Evolutionary conservation across 2,329 filamentous ascomycete genomes (phyloP).

Genomic region (Lomentospora prolificans): DNA sequence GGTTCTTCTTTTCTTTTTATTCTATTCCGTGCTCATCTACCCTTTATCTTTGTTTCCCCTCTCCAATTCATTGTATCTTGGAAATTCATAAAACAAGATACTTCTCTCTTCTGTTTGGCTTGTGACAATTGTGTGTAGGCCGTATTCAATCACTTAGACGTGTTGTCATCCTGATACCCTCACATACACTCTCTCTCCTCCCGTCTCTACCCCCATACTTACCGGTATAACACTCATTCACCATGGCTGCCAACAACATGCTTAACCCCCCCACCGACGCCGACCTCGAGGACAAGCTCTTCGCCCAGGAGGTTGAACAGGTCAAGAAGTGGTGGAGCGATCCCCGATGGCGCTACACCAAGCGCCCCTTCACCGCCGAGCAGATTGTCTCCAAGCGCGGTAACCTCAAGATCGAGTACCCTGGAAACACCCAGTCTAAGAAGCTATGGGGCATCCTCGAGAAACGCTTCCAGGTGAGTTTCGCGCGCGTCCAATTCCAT

Average conservation of each 20-base stretch:
- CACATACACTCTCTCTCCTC: not conserved
- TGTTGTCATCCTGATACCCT: not conserved
- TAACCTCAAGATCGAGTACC: conserved; percentile 81
- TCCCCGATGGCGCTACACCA: conserved; percentile 85
- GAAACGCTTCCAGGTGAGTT: conserved; percentile 67
- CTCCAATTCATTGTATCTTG: not conserved
- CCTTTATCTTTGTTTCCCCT: not conserved
- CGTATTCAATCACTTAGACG: not conserved
- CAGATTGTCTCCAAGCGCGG: conserved; percentile 95
- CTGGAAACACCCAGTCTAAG: conserved; percentile 80
- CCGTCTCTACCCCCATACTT: not conserved
- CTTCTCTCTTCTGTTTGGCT: conserved; percentile 1
- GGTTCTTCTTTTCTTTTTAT: too few species aligned
- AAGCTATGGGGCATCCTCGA: conserved; percentile 93
- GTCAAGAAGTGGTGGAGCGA: conserved; percentile 94
- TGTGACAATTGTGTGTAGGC: not conserved
- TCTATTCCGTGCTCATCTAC: too few species aligned
- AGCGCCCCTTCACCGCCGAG: conserved; percentile 87
- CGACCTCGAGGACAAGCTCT: conserved; percentile 53
- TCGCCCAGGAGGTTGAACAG: conserved; percentile 72
- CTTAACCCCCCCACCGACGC: conserved; percentile 45
- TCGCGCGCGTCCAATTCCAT: too few species aligned
- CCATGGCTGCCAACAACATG: conserved; percentile 56
- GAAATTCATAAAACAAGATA: conserved; percentile 1
- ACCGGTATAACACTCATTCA: not conserved